These are phyloP conservation scores for Rhododendron simsii DNA, from an alignment of 148 eudicot genomes.

Conservation along the genomic window DNA sequence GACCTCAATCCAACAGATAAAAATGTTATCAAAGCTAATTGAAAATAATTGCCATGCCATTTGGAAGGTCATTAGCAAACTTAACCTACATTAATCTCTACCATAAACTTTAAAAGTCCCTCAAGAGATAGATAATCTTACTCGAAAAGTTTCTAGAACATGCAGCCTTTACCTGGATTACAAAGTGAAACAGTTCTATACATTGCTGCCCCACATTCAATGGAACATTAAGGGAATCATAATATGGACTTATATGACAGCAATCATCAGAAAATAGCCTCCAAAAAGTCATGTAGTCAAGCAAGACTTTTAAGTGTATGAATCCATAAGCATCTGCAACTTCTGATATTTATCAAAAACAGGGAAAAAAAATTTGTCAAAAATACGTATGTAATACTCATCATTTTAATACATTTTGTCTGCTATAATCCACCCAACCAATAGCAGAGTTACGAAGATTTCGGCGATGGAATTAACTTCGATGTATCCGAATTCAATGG, in stretches of 20 bases:
- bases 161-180: neutral
- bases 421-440: neutral
- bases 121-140: neutral
- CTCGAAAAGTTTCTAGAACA: neutral
- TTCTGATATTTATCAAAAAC: neutral
- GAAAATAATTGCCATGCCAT: neutral
- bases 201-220: neutral
- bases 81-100: neutral
- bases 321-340: neutral
- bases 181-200: neutral
- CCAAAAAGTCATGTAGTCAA: neutral
- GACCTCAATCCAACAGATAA: constrained; percentile 3
- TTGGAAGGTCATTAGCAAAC: neutral
- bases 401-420: neutral
- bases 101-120: neutral
- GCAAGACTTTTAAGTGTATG: neutral
- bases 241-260: neutral
- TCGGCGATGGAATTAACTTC: neutral
- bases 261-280: neutral
- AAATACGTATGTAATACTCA: neutral
- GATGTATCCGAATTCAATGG: neutral
- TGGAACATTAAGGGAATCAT: neutral
- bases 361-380: neutral
- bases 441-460: neutral
- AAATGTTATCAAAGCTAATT: neutral